These are phyloP conservation scores for Boletus subparvulus DNA, from an alignment of 768 basidiomycete species.

Conservation along the genomic window DNA sequence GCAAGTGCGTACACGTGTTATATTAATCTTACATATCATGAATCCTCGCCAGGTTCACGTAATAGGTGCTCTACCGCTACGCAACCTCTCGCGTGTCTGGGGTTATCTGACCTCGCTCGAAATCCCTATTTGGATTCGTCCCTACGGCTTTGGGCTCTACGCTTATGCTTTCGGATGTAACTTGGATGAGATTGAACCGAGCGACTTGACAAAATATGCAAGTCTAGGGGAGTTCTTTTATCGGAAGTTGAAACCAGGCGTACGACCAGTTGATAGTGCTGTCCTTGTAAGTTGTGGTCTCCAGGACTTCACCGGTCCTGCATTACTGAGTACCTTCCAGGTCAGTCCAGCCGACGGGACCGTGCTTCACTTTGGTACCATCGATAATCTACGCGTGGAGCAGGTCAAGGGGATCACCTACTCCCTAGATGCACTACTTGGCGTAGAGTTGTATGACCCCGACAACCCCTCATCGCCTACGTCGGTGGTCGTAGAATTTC, in stretches of 20 bases:
- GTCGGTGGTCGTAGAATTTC: constrained; percentile 41
- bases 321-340: constrained; percentile 35
- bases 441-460: constrained; percentile 53
- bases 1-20: constrained; percentile 58
- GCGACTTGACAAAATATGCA: constrained; percentile 75
- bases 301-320: neutral
- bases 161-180: constrained; percentile 90
- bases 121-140: constrained; percentile 94
- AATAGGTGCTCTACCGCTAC: constrained; percentile 88
- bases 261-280: constrained; percentile 74
- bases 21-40: neutral
- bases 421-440: constrained; percentile 90
- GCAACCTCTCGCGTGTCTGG: constrained; percentile 96
- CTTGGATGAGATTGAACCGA: constrained; percentile 82
- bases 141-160: constrained; percentile 83
- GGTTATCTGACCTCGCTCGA: constrained; percentile 93
- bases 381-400: constrained; percentile 77
- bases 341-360: constrained; percentile 95
- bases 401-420: constrained; percentile 99
- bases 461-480: constrained; percentile 43
- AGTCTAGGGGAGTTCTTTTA: constrained; percentile 98
- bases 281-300: constrained; percentile 53
- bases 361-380: constrained; percentile 88
- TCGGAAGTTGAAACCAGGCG: constrained; percentile 78
- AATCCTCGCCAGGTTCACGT: constrained; percentile 75